Percentiles rank a stretch among this genome's conserved stretches.
Conservation (phyloP, 2,329 filamentous ascomycete genomes). For the Sporothrix dimorphospora region DNA sequence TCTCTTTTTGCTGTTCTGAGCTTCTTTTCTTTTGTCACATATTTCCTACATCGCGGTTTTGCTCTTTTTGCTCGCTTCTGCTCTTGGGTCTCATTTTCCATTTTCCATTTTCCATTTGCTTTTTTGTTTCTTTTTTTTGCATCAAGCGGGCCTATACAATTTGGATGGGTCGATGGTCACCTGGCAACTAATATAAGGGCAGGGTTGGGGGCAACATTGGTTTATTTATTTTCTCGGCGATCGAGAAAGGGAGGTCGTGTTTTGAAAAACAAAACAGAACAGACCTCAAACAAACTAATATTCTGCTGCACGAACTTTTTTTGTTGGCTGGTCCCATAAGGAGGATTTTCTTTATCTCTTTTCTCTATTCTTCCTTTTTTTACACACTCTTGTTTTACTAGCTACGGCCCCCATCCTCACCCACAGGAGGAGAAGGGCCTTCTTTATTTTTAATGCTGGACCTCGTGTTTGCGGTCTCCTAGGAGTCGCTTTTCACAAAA, state of each 20-base stretch:
- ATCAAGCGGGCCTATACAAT: slow-evolving; percentile 34
- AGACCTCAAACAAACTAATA: slow-evolving; percentile 46
- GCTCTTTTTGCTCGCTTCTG: slow-evolving; percentile 37
- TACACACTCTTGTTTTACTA: slow-evolving; percentile 50
- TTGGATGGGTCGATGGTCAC: slow-evolving; percentile 43
- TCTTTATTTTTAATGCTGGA: slow-evolving; percentile 42
- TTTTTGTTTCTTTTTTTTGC: slow-evolving; percentile 32
- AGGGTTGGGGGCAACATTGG: slow-evolving; percentile 43
- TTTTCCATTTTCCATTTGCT: slow-evolving; percentile 1
- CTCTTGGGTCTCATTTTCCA: background rate
- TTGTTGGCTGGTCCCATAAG: slow-evolving; percentile 58
- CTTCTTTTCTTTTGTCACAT: slow-evolving; percentile 34
- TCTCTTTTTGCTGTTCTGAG: slow-evolving; percentile 10
- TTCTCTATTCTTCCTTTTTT: slow-evolving; percentile 21
- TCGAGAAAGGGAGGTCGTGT: slow-evolving; percentile 19
- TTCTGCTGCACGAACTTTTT: slow-evolving; percentile 44
- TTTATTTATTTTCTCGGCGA: slow-evolving; percentile 38
- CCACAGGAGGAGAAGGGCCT: background rate
- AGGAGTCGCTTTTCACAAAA: slow-evolving; percentile 13
- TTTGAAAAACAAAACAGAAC: slow-evolving; percentile 21
- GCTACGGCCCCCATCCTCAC: slow-evolving; percentile 45
- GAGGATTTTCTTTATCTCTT: slow-evolving; percentile 43
- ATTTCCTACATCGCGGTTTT: slow-evolving; percentile 34
- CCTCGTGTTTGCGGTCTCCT: slow-evolving; percentile 30
- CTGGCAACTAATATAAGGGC: slow-evolving; percentile 50